These are phyloP conservation scores for Sechiopsis laciniata DNA, from an alignment of 306 rosid genomes.

Conservation along the genomic window DNA sequence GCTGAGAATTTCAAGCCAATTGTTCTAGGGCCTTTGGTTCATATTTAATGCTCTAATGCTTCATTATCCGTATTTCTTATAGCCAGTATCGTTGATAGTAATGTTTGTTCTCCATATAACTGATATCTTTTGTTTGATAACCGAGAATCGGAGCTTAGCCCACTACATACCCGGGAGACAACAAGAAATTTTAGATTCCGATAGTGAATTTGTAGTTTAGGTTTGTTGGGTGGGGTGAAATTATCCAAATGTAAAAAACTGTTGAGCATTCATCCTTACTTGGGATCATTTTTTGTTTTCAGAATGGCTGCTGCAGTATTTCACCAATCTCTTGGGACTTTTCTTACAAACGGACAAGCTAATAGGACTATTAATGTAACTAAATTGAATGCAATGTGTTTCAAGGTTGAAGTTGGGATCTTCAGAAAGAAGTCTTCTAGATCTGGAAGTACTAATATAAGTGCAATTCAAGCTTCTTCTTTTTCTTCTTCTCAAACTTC, in stretches of 20 bases:
- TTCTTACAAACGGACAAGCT: constrained; percentile 34
- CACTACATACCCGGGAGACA: too few relatives aligned
- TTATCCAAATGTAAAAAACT: background rate
- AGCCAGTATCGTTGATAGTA: background rate
- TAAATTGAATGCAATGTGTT: constrained; percentile 41
- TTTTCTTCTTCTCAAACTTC: constrained; percentile 60
- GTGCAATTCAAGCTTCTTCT: constrained; percentile 52
- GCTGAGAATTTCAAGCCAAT: background rate
- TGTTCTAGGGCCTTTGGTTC: background rate
- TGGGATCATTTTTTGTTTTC: constrained; percentile 32
- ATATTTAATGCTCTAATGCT: background rate
- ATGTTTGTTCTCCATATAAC: background rate
- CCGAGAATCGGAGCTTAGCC: too few relatives aligned
- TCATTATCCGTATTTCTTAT: background rate
- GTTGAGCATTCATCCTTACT: background rate
- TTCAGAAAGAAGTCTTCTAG: constrained; percentile 33
- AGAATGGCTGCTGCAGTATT: constrained; percentile 74
- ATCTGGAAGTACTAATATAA: constrained; percentile 26
- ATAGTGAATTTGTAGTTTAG: background rate
- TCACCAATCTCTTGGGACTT: constrained; percentile 50
- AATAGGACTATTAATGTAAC: constrained; percentile 28
- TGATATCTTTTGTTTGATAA: background rate
- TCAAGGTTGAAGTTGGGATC: constrained; percentile 39
- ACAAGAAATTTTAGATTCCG: background rate
- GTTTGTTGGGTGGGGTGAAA: background rate